Base-by-base conservation (phyloP, 1,284 basidiomycete genomes). In the Rhizoctonia solani region DNA sequence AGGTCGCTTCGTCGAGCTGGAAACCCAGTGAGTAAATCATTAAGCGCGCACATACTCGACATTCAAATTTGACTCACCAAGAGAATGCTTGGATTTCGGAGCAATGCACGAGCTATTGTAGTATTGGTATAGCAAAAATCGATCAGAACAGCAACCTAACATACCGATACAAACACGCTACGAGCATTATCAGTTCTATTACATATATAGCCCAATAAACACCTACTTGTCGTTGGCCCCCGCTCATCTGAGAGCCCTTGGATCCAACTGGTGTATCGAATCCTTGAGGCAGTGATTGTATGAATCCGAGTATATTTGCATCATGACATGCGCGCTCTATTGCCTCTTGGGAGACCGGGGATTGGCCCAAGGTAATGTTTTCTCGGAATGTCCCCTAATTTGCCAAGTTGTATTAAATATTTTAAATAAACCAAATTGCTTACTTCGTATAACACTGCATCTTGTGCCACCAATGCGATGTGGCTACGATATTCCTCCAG, bases 221-320 rank as follows among this genome's bases (percentile, higher is more conserved):
- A 54, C 61, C 9, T 13, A 65, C 73, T 70, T 81, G 79, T 5
- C 79, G 79, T 6, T 80, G 79, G 6, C 74, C 76, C 73, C 95
- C 95, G 39, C 90, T 93, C 34, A 81, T 71, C 53, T 76, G 74
- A 3, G 74, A 72, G 13, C 79, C 79, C 63, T 79, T 80, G 68
- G 77, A 72, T 0, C 80, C 79, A 27, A 80, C 73, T 39, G 77
- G 74, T 0, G 78, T 79, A 37, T 80, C 77, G 54, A 79, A 77
- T 4, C 79, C 78, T 13, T 77, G 69, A 0, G 78, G 77, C 2
- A 80, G 73, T 13, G 73, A 72, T 25, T 72, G 71, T 29, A 81
- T 73, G 68, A 81, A 81, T 70, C 79, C 77, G 42, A 79, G 73
- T 21, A 81, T 80, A 23, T 72, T 69, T 71, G 75, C 47, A 49